Conservation (phyloP, 1,139 yeast species). For the Debaryomyces fabryi region DNA sequence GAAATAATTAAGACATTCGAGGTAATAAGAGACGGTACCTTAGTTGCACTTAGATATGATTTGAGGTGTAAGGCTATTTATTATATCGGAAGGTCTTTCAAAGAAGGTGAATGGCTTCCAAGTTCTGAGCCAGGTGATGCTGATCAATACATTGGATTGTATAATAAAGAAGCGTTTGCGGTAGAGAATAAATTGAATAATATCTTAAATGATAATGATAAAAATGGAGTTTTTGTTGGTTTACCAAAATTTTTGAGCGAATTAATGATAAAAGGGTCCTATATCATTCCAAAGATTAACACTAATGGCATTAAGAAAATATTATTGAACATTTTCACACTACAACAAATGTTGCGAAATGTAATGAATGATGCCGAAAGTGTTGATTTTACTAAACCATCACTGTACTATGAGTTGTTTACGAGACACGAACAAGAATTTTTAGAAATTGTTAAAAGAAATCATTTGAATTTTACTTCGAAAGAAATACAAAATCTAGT, state of each 20-base stretch:
- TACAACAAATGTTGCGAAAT: conserved; percentile 76
- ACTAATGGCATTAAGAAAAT: conserved; percentile 68
- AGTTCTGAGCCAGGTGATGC: conserved; percentile 62
- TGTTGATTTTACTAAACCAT: conserved; percentile 61
- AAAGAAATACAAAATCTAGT: conserved; percentile 39
- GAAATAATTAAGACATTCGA: conserved; percentile 48
- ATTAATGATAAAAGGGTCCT: conserved; percentile 62
- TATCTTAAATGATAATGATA: conserved; percentile 29
- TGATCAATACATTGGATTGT: conserved; percentile 59
- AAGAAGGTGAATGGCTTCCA: conserved; percentile 47
- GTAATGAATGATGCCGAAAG: conserved; percentile 57
- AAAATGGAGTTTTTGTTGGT: conserved; percentile 50
- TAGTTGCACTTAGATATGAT: conserved; percentile 66
- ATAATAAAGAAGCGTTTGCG: conserved; percentile 60
- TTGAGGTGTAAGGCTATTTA: conserved; percentile 63
- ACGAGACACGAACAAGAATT: conserved; percentile 44
- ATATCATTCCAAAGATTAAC: conserved; percentile 57
- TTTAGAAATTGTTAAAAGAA: conserved; percentile 25
- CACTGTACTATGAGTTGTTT: conserved; percentile 61
- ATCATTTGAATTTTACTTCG: conserved; percentile 20
- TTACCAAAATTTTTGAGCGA: conserved; percentile 59
- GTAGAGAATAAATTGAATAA: conserved; percentile 46
- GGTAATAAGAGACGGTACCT: conserved; percentile 47
- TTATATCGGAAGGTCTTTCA: conserved; percentile 54
- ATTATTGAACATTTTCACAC: conserved; percentile 65